Base-by-base conservation (phyloP, 2,329 filamentous ascomycete species). In the Alternaria sp. region DNA sequence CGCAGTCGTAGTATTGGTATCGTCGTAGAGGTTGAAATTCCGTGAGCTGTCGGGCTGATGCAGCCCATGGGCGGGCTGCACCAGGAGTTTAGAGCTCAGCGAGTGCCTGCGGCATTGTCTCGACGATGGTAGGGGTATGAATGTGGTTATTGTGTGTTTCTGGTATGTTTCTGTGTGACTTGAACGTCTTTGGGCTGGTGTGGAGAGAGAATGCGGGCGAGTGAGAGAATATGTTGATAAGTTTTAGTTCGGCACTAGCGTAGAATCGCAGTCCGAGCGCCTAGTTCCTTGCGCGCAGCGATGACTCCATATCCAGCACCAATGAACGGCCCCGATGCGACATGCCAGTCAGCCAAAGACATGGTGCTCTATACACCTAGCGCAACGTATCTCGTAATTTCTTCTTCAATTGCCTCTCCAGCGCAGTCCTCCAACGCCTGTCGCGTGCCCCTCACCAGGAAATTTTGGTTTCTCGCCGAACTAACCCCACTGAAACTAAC, bases 31-130 rank as follows among this genome's bases (percentile, higher is more conserved):
- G 85, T 88, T 87, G 85, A 86, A 85, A 84, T 84, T 70, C 93
- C 90, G 85, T 89, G 90, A 91, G 90, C 91, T 93, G 91, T 78
- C 89, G 89, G 90, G 91, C 92, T 93, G 88, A 58, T 62, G 65
- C 65, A 65, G 62, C 62, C 65, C 65, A 32, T 62, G 62, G 52
- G 47, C 43, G 62, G 65, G 62, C 65, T 58, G 65, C 65, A 67
- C 59, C 65, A 67, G 65, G 59, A 65, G 53, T 93, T 94, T 93
- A 96, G 91, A 95, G 92, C 91, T 80, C 81, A 82, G 79, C 79
- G 80, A 81, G 77, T 72, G 81, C 81, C 81, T 81, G 80, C 72
- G 80, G 80, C 81, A 83, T 82, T 80, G 78, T 81, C 79, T 81
- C 80, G 81, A 82, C 80, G 81, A 81, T 76, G 75, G 74, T 73